Percentiles rank a stretch among this genome's conserved stretches.
Conservation (phyloP, 1,284 basidiomycete species). For the Termitomyces sp. region DNA sequence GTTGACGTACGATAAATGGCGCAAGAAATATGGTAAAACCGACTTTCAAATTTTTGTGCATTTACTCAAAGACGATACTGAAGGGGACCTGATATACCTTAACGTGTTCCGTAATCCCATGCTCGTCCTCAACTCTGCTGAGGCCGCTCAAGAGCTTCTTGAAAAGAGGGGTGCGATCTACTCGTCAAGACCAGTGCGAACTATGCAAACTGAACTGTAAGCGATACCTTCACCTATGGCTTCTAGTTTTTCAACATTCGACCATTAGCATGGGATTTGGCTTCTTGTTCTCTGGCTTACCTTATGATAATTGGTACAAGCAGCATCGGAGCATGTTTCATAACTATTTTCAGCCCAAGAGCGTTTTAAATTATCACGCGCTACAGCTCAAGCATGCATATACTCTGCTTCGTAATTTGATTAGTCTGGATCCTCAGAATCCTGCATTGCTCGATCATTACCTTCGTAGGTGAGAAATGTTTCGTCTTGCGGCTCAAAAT, state of each 20-base stretch:
- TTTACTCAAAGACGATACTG: neutral
- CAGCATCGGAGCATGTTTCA: conserved; percentile 18
- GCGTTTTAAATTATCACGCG: conserved; percentile 7
- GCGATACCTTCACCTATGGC: neutral
- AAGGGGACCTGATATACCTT: conserved; percentile 10
- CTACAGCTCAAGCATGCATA: conserved; percentile 14
- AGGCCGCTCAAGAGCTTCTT: conserved; percentile 17
- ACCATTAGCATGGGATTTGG: conserved; percentile 13
- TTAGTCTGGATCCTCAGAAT: neutral
- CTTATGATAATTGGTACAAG: conserved; percentile 14
- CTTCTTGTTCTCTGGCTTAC: conserved; percentile 12
- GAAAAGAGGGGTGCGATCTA: conserved; percentile 17
- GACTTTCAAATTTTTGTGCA: neutral
- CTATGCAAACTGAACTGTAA: conserved; percentile 10
- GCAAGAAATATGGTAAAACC: conserved; percentile 7
- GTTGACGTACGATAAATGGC: conserved; percentile 6
- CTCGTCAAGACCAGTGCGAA: conserved; percentile 13
- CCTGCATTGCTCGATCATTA: conserved; percentile 6
- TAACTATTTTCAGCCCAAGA: conserved; percentile 16
- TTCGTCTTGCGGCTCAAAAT: neutral
- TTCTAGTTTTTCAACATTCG: neutral
- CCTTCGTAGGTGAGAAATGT: conserved; percentile 7
- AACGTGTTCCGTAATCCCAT: conserved; percentile 9
- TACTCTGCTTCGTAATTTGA: conserved; percentile 12
- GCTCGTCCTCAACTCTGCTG: conserved; percentile 13